Evolutionary conservation across 495 filamentous ascomycete species (phyloP).

Genomic region (Aspergillus nidulans): DNA sequence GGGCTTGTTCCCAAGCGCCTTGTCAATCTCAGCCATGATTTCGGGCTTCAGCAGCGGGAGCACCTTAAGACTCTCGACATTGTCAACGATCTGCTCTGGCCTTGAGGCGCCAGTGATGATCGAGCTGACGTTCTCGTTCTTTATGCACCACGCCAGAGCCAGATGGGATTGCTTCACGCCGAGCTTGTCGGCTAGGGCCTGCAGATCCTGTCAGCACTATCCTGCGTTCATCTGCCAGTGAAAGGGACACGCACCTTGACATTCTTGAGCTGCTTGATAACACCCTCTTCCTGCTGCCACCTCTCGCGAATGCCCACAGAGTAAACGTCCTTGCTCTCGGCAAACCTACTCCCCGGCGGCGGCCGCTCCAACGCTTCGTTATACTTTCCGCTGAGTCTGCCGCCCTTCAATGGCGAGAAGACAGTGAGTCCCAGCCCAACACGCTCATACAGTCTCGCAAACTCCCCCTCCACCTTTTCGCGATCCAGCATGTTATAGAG

Average conservation of each 20-base stretch:
- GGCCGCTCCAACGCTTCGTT: slow-evolving; percentile 48
- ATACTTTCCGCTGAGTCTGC: slow-evolving; percentile 80
- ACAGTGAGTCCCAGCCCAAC: slow-evolving; percentile 67
- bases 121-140: slow-evolving; percentile 67
- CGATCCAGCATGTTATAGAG: slow-evolving; percentile 73
- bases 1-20: slow-evolving; percentile 61
- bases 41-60: slow-evolving; percentile 61
- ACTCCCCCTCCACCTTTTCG: slow-evolving; percentile 74
- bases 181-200: slow-evolving; percentile 64
- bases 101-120: slow-evolving; percentile 75
- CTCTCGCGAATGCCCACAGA: slow-evolving; percentile 26
- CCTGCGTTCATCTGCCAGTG: too few species aligned
- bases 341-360: slow-evolving; percentile 33
- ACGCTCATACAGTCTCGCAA: slow-evolving; percentile 58
- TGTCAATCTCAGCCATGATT: slow-evolving; percentile 67
- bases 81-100: slow-evolving; percentile 69
- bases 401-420: slow-evolving; percentile 67
- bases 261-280: slow-evolving; percentile 23
- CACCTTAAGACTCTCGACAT: slow-evolving; percentile 57
- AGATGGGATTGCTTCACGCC: slow-evolving; percentile 61
- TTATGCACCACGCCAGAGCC: slow-evolving; percentile 74
- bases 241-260: slow-evolving; percentile 14
- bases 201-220: slow-evolving; percentile 20
- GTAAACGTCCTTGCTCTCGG: slow-evolving; percentile 38
- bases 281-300: slow-evolving; percentile 20